A percentile compares a stretch with the other conserved stretches of the same genome.
Conservation (phyloP, 352 stramenopile species). For the Phytophthora ohioensis region DNA sequence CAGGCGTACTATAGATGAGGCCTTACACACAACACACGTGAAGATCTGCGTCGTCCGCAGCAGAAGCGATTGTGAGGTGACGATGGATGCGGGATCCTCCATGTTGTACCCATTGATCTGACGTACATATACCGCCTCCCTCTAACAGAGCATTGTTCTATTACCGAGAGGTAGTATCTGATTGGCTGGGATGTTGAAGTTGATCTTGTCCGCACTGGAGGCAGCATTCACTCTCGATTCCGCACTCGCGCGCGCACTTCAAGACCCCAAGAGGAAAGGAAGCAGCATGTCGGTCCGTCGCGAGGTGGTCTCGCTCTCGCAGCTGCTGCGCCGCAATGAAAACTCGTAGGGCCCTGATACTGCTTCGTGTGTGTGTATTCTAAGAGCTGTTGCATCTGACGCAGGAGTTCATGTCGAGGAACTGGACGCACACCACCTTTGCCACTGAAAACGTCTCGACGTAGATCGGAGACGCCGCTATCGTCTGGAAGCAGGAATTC, state of each 20-base stretch:
- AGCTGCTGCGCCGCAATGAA: constrained; percentile 66
- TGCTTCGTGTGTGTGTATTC: neutral
- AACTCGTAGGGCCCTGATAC: constrained; percentile 33
- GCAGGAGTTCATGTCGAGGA: constrained; percentile 24
- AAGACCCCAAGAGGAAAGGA: neutral
- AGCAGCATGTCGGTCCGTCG: constrained; percentile 63
- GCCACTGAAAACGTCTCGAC: constrained; percentile 34
- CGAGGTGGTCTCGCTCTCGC: constrained; percentile 78
- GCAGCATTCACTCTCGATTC: constrained; percentile 42
- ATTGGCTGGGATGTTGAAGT: constrained; percentile 39
- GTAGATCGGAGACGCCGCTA: constrained; percentile 8
- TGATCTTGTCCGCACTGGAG: constrained; percentile 13
- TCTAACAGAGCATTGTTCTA: constrained; percentile 11
- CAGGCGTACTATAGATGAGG: neutral
- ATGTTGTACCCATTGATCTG: constrained; percentile 19
- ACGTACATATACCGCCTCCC: neutral
- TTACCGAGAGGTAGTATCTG: constrained; percentile 4
- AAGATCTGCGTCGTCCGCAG: neutral
- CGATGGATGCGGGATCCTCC: neutral
- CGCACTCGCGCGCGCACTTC: constrained; percentile 23
- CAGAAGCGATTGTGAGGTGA: neutral
- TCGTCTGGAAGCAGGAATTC: neutral
- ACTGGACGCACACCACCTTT: constrained; percentile 24
- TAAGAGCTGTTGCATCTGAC: neutral
- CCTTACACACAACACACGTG: neutral